These are phyloP conservation scores for Lecanicillium sp. DNA, from an alignment of 2,329 filamentous ascomycete genomes.

Conservation along the genomic window DNA sequence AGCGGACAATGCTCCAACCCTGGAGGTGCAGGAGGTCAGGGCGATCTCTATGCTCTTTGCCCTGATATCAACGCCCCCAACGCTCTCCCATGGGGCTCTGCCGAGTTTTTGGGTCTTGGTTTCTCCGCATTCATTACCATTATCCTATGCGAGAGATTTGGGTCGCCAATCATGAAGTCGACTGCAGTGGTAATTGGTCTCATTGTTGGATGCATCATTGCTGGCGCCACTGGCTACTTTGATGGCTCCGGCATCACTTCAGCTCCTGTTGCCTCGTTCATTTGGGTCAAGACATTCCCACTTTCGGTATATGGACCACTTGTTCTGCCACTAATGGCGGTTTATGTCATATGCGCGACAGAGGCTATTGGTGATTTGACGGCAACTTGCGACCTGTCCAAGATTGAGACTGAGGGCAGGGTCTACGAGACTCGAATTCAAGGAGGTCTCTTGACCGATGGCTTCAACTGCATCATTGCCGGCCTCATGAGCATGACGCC, in stretches of 20 bases:
- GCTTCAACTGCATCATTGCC: slow-evolving; percentile 64
- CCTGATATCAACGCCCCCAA: slow-evolving; percentile 60
- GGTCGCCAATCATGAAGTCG: slow-evolving; percentile 76
- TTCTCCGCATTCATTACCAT: slow-evolving; percentile 76
- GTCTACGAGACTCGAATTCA: slow-evolving; percentile 71
- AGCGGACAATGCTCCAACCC: slow-evolving; percentile 46
- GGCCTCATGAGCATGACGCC: slow-evolving; percentile 72
- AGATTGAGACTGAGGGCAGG: slow-evolving; percentile 61
- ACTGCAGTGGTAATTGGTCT: slow-evolving; percentile 68
- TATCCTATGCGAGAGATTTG: slow-evolving; percentile 72
- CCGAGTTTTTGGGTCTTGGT: slow-evolving; percentile 69
- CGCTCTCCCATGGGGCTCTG: slow-evolving; percentile 66
- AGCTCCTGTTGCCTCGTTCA: slow-evolving; percentile 63
- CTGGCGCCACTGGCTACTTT: slow-evolving; percentile 70
- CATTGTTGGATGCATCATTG: slow-evolving; percentile 68
- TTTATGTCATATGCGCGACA: slow-evolving; percentile 66
- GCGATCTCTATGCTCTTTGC: slow-evolving; percentile 50
- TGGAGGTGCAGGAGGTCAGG: slow-evolving; percentile 32
- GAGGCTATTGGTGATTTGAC: slow-evolving; percentile 75
- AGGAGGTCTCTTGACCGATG: slow-evolving; percentile 70
- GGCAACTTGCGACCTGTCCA: slow-evolving; percentile 72
- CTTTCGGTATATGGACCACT: slow-evolving; percentile 63
- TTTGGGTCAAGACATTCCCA: slow-evolving; percentile 72
- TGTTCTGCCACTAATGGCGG: slow-evolving; percentile 61
- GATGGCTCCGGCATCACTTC: slow-evolving; percentile 57